Base-by-base conservation (phyloP, 345 rosid genomes). In the Carallia pectinifolia region DNA sequence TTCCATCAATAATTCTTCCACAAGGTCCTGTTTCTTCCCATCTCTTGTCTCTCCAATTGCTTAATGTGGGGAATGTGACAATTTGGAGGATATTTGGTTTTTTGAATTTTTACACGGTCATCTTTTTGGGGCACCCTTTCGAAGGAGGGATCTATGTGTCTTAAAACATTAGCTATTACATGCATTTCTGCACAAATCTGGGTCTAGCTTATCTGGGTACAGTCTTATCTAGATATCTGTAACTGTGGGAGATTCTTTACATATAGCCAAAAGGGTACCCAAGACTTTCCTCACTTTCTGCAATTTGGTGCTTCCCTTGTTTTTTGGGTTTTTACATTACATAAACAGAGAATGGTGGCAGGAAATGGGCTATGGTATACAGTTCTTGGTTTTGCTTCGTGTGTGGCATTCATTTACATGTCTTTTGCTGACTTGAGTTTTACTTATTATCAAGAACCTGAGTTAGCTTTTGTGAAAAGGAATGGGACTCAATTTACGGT, bases 361-460 rank as follows among this genome's bases (percentile, higher is more conserved):
- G 91, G 87, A 61, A 86, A 88, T 74, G 88, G 93, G 59, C 65
- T 85, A 55, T 30, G 83, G 56, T 75, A 75, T 76, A 95, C 98
- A 63, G 84, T 92, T 82, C 71, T 94, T 38, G 96, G 96, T 10
- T 83, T 94, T 76, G 88, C 93, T 6, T 84, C 90, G 7, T 94
- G 97, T 67, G 79, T 88, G 58, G 85, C 79, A 33, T 87, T 91
- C 70, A 77, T 91, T 64, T 90, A 87, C 75, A 68, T 94, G 85
- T 90, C 93, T 1, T 87, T 90, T 68, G 95, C 97, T 15, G 93
- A 81, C 67, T 70, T 88, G 76, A 74, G 79, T 81, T 64, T 82
- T 33, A 66, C 53, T 73, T 69, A 48, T 71, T 81, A 56, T 29
- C 59, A 62, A 37, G 83, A 80, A 59, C 60, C 74, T 1, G 75